Evolutionary conservation across 305 asterid species (phyloP).

Genomic region (Nicotiana rustica): DNA sequence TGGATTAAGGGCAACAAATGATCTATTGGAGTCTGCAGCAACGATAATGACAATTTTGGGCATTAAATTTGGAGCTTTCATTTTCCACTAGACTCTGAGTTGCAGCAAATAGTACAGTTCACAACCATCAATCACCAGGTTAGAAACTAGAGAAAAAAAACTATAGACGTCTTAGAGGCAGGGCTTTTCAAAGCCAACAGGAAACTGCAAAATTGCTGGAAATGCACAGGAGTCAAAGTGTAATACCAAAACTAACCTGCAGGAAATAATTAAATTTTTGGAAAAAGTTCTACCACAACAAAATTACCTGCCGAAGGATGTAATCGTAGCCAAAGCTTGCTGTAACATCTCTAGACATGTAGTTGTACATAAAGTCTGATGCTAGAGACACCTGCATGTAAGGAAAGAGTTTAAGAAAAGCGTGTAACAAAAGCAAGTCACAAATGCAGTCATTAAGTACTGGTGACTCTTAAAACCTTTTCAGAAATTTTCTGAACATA

Average conservation of each 20-base stretch:
- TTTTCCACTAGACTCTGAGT: background rate
- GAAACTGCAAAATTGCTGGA: conserved; percentile 29
- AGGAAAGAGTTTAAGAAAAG: conserved; percentile 17
- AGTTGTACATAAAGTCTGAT: conserved; percentile 90
- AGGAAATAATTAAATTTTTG: background rate
- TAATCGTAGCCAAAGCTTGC: conserved; percentile 94
- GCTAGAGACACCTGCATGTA: conserved; percentile 85
- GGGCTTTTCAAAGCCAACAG: background rate
- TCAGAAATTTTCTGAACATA: conserved; percentile 95
- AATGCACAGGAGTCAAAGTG: background rate
- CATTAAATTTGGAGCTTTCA: conserved; percentile 20
- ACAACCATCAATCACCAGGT: conserved; percentile 1
- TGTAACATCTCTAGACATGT: conserved; percentile 84
- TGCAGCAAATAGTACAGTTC: background rate
- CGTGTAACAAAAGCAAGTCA: conserved; percentile 11
- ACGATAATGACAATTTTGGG: background rate
- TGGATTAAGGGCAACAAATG: conserved; percentile 18
- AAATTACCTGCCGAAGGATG: conserved; percentile 86
- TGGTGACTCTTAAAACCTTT: conserved; percentile 55
- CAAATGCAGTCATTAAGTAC: conserved; percentile 20
- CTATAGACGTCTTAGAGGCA: background rate
- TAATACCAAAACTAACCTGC: background rate
- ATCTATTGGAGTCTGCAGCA: conserved; percentile 5
- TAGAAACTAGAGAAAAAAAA: background rate
- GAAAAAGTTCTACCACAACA: background rate